Evolutionary conservation across 106 monocot genomes (phyloP).

Genomic region (Allium fistulosum): DNA sequence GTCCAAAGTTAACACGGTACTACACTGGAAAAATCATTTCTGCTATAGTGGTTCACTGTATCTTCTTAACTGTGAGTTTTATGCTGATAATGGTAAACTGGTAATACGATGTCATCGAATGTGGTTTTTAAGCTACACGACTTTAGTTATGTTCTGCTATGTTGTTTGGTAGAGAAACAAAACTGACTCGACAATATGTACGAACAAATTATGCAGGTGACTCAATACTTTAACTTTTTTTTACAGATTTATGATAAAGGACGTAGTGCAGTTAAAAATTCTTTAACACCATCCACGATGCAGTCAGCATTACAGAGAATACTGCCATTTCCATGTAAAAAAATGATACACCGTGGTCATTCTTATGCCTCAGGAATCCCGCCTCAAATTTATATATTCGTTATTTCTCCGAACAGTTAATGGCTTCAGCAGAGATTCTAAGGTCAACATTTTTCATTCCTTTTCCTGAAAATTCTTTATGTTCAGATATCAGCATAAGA

Average conservation of each 20-base stretch:
- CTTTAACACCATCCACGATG: constrained; percentile 41
- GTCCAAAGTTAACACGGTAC: too few relatives aligned
- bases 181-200: background rate
- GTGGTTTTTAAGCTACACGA: background rate
- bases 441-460: constrained; percentile 32
- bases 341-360: constrained; percentile 84
- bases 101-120: background rate
- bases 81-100: background rate
- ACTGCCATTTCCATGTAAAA: constrained; percentile 76
- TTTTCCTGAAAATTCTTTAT: background rate
- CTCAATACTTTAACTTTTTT: background rate
- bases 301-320: constrained; percentile 74
- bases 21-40: too few relatives aligned
- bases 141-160: background rate
- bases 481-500: too few relatives aligned
- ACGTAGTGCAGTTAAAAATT: constrained; percentile 60
- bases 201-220: background rate
- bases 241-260: constrained; percentile 88
- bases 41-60: background rate
- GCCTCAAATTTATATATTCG: constrained; percentile 39
- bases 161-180: background rate
- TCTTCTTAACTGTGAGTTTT: background rate
- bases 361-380: constrained; percentile 79
- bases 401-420: constrained; percentile 16
- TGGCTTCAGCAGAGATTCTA: constrained; percentile 58